A percentile compares a stretch with the other conserved stretches of the same genome.
phyloP scores from a whole-genome alignment of 345 rosid genomes.

The Anastatica hierochuntica region DNA sequence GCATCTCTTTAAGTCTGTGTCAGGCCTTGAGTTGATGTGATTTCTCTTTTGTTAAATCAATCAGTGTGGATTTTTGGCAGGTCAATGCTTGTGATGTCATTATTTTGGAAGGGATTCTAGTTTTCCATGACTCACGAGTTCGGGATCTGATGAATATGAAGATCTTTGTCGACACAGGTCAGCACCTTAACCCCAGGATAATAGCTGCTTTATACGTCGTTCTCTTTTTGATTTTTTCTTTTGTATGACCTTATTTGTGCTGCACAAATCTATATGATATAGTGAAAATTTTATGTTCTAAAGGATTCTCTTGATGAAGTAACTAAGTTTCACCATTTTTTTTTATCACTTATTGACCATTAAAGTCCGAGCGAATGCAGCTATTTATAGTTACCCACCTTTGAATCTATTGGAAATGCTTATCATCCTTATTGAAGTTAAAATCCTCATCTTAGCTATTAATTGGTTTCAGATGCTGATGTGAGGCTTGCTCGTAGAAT shows the following conservation, averaged over 20 bases:
- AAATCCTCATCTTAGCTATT: conserved; percentile 20
- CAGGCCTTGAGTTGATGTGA: neutral
- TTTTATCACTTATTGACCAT: neutral
- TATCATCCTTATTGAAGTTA: neutral
- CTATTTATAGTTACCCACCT: neutral
- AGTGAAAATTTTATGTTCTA: neutral
- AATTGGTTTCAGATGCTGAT: conserved; percentile 78
- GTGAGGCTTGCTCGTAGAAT: conserved; percentile 99
- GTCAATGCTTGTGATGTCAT: conserved; percentile 98
- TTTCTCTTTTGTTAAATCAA: neutral
- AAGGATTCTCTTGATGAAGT: too few relatives aligned
- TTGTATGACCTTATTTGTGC: neutral
- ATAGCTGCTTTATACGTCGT: neutral
- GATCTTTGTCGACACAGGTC: conserved; percentile 97
- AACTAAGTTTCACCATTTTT: neutral
- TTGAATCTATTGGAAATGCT: neutral
- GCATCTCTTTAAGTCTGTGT: neutral
- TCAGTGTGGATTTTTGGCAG: conserved; percentile 28
- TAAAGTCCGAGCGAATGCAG: neutral
- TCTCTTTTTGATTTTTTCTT: neutral
- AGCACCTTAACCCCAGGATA: neutral
- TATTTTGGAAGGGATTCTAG: conserved; percentile 92
- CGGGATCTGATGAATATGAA: conserved; percentile 94
- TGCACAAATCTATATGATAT: neutral
- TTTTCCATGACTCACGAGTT: conserved; percentile 85